These are phyloP conservation scores for Pseudocercospora eumusae DNA, from an alignment of 2,329 filamentous ascomycete genomes.

Conservation along the genomic window DNA sequence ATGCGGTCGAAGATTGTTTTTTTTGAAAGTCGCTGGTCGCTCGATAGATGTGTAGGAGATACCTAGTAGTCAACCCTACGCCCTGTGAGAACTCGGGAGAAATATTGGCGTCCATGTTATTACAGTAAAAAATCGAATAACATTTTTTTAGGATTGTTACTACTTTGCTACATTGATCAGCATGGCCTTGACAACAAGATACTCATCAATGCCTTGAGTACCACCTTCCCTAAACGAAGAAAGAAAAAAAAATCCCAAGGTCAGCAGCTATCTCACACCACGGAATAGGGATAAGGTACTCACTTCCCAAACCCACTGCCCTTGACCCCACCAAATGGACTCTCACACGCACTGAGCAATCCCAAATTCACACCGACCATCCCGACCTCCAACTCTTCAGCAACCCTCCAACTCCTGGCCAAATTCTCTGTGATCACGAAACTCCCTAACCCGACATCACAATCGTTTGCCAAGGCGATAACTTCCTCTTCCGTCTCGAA, in stretches of 20 bases:
- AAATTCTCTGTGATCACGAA: constrained; percentile 81
- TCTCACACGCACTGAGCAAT: constrained; percentile 37
- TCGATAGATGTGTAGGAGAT: too few species aligned
- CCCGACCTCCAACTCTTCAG: constrained; percentile 74
- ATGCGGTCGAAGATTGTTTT: too few species aligned
- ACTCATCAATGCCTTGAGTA: constrained; percentile 65
- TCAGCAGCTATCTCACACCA: not conserved
- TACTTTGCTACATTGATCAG: constrained; percentile 17
- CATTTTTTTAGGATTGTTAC: too few species aligned
- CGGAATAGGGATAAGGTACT: not conserved
- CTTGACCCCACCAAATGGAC: constrained; percentile 46
- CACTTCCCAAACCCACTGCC: constrained; percentile 51
- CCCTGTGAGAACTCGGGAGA: too few species aligned
- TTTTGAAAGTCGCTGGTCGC: too few species aligned
- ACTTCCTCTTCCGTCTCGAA: constrained; percentile 91
- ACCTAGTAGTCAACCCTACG: too few species aligned
- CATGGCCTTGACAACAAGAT: constrained; percentile 17
- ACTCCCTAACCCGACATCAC: constrained; percentile 85
- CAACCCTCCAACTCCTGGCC: constrained; percentile 60
- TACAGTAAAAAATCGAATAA: not conserved
- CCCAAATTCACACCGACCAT: constrained; percentile 73
- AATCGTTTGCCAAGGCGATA: constrained; percentile 74
- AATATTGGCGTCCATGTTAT: too few species aligned
- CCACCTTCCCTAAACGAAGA: constrained; percentile 47
- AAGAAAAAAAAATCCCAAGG: too few species aligned